Conservation (phyloP, 306 rosid genomes). For the Mimosa bimucronata region DNA sequence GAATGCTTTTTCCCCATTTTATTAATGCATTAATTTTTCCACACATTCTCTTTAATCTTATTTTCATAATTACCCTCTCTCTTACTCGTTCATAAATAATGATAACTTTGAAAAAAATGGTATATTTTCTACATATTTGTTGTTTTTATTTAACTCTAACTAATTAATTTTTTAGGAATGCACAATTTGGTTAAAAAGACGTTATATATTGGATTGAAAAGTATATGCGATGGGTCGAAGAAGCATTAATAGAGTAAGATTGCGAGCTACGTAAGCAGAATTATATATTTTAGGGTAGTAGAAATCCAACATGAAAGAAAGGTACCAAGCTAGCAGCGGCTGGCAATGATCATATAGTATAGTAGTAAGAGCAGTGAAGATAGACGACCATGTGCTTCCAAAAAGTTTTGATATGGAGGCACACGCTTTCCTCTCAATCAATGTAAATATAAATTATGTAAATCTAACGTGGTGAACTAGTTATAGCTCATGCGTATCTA, state of each 20-base stretch:
- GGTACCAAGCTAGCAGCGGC: neutral
- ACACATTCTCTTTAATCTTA: too few relatives aligned
- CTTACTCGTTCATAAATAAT: too few relatives aligned
- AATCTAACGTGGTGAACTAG: neutral
- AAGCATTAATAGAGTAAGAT: neutral
- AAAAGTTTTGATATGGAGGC: neutral
- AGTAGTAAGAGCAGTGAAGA: neutral
- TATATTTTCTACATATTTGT: too few relatives aligned
- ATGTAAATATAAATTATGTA: neutral
- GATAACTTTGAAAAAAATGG: too few relatives aligned
- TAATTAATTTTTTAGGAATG: too few relatives aligned
- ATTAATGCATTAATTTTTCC: too few relatives aligned
- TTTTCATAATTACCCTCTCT: too few relatives aligned
- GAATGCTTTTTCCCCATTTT: too few relatives aligned
- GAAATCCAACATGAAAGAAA: neutral
- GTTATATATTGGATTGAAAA: too few relatives aligned
- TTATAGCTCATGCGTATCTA: neutral
- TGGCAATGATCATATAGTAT: neutral
- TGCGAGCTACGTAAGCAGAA: conserved; percentile 12
- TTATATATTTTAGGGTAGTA: neutral
- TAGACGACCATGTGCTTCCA: neutral
- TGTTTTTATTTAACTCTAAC: too few relatives aligned
- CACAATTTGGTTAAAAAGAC: too few relatives aligned
- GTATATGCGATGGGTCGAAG: neutral
- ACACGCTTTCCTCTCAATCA: neutral